These are phyloP conservation scores for Casuarina equisetifolia DNA, from an alignment of 306 rosid genomes.

Conservation along the genomic window DNA sequence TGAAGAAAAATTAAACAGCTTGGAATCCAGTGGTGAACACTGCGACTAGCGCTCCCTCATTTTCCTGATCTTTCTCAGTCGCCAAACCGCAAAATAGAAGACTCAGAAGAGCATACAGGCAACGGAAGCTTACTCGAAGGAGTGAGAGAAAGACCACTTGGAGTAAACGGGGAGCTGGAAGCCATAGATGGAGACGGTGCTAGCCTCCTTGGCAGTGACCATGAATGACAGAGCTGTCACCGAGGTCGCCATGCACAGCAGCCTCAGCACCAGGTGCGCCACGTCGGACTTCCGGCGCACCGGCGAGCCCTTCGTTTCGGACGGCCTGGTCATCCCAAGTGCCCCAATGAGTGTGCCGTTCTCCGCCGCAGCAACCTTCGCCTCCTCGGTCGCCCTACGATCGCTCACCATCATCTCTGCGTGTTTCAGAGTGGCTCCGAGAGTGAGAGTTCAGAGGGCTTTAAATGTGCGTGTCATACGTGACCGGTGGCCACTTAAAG, in stretches of 20 bases:
- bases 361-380: constrained; percentile 39
- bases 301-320: neutral
- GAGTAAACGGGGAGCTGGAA: constrained; percentile 64
- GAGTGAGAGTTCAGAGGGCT: neutral
- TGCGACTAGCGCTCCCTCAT: neutral
- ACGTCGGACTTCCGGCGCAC: constrained; percentile 42
- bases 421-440: neutral
- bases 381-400: constrained; percentile 44
- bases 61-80: neutral
- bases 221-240: constrained; percentile 53
- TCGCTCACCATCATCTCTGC: constrained; percentile 38
- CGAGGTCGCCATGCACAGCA: constrained; percentile 50
- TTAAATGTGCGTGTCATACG: neutral
- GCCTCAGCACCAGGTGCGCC: constrained; percentile 48
- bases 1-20: neutral
- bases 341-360: constrained; percentile 41
- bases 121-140: constrained; percentile 59
- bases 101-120: constrained; percentile 5
- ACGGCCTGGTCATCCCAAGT: constrained; percentile 22
- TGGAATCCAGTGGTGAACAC: neutral
- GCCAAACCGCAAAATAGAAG: constrained; percentile 1
- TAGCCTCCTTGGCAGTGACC: constrained; percentile 71
- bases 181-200: constrained; percentile 56
- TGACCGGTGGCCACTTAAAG: neutral
- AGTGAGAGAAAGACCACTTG: constrained; percentile 76